These are phyloP conservation scores for Neoascochyta sp. DNA, from an alignment of 2,329 filamentous ascomycete genomes.

Conservation along the genomic window DNA sequence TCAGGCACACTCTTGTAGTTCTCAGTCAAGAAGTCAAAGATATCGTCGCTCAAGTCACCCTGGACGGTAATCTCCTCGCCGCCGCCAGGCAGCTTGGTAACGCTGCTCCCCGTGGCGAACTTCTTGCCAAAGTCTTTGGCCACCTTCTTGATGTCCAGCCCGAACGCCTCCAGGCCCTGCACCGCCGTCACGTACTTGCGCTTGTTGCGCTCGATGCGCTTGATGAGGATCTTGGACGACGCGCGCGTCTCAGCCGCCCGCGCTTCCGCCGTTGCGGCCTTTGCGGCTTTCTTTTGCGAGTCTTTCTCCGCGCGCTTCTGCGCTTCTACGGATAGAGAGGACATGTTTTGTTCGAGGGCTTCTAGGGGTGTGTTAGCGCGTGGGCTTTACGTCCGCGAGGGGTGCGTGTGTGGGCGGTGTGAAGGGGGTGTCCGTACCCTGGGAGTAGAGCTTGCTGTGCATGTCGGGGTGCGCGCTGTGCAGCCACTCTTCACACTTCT, in stretches of 20 bases:
- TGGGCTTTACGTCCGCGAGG: background rate
- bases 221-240: slow-evolving; percentile 80
- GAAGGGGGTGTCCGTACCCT: slow-evolving; percentile 54
- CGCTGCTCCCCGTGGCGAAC: slow-evolving; percentile 89
- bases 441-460: slow-evolving; percentile 79
- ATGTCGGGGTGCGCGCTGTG: slow-evolving; percentile 68
- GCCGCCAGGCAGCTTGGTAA: slow-evolving; percentile 81
- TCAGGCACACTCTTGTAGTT: slow-evolving; percentile 88
- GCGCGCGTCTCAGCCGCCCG: slow-evolving; percentile 80
- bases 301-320: slow-evolving; percentile 95
- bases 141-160: slow-evolving; percentile 89
- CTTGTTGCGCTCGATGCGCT: slow-evolving; percentile 97
- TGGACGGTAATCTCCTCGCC: slow-evolving; percentile 97
- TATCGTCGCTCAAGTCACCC: slow-evolving; percentile 92
- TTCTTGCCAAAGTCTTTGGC: slow-evolving; percentile 98
- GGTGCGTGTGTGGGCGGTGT: background rate
- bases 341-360: slow-evolving; percentile 77
- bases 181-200: slow-evolving; percentile 94
- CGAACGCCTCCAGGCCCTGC: slow-evolving; percentile 84
- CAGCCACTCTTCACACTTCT: slow-evolving; percentile 97
- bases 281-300: slow-evolving; percentile 92
- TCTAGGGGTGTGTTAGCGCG: slow-evolving; percentile 23
- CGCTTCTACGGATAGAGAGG: slow-evolving; percentile 81
- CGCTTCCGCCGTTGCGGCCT: slow-evolving; percentile 81
- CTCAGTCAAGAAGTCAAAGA: slow-evolving; percentile 85